These are phyloP conservation scores for Eucalyptus marginata DNA, from an alignment of 345 rosid genomes.

Conservation along the genomic window DNA sequence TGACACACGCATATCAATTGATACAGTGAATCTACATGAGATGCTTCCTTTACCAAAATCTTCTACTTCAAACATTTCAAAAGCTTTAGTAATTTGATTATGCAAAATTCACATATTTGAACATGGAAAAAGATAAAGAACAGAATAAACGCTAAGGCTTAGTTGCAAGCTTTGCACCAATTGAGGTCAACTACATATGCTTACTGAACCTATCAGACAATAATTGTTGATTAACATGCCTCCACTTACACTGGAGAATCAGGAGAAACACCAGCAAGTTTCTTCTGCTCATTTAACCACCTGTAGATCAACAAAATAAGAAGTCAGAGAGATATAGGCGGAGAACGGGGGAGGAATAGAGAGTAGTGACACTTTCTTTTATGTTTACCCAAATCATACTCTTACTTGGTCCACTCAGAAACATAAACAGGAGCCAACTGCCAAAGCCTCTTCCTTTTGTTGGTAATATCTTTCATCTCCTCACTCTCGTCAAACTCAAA, in stretches of 20 bases:
- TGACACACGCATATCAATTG: not conserved
- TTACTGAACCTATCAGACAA: not conserved
- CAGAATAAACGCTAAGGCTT: not conserved
- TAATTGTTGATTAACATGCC: not conserved
- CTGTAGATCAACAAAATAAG: conserved; percentile 13
- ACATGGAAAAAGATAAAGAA: not conserved
- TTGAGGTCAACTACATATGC: not conserved
- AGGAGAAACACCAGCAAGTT: conserved; percentile 55
- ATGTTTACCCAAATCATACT: not conserved
- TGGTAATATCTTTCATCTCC: conserved; percentile 32
- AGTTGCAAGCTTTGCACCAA: not conserved
- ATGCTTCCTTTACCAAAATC: not conserved
- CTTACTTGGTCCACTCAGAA: conserved; percentile 82
- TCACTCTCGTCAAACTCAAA: conserved; percentile 62
- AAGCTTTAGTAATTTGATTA: not conserved
- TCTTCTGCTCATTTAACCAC: conserved; percentile 90
- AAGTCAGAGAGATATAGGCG: not conserved
- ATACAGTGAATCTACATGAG: not conserved
- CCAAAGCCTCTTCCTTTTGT: conserved; percentile 74
- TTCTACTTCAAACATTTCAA: not conserved
- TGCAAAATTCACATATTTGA: not conserved
- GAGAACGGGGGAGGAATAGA: not conserved
- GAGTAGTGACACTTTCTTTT: not conserved
- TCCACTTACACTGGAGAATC: conserved; percentile 86
- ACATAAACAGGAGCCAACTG: conserved; percentile 51